A percentile compares a stretch with the other conserved stretches of the same genome.
These are phyloP conservation scores for Geotrichum bryndzae DNA, from an alignment of 1,139 yeast species.

Conservation along the genomic window DNA sequence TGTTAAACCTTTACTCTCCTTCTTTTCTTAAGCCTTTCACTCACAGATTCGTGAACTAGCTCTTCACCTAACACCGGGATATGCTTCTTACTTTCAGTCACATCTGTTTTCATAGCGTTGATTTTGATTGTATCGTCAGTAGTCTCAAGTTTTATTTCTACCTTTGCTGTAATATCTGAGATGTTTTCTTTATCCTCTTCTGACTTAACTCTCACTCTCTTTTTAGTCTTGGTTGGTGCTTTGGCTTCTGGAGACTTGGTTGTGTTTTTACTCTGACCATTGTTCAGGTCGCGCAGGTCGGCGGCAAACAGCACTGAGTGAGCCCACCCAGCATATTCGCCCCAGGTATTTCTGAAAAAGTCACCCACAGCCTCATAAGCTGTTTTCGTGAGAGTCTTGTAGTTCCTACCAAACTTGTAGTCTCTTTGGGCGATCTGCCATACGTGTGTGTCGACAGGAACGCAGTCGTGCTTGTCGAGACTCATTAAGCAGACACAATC, in stretches of 20 bases:
- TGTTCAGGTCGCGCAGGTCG: constrained; percentile 59
- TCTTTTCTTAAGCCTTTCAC: constrained; percentile 10
- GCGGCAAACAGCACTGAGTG: constrained; percentile 87
- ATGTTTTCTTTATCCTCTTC: background rate
- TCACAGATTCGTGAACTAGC: constrained; percentile 6
- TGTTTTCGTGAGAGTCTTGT: constrained; percentile 48
- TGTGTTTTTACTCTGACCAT: constrained; percentile 38
- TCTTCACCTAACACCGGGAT: background rate
- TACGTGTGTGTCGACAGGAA: constrained; percentile 97
- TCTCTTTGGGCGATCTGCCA: constrained; percentile 84
- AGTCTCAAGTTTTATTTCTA: background rate
- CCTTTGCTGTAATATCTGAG: background rate
- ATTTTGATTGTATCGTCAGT: background rate
- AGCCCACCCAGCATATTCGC: constrained; percentile 96
- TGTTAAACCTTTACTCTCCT: background rate
- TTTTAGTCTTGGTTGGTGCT: background rate
- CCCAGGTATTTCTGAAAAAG: constrained; percentile 69
- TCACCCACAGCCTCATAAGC: constrained; percentile 56
- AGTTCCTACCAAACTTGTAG: constrained; percentile 50
- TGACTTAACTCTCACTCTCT: background rate
- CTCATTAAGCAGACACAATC: constrained; percentile 94
- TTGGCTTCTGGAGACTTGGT: background rate
- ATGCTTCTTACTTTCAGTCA: background rate
- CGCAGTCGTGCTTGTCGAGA: constrained; percentile 76
- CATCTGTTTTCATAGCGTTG: background rate